phyloP scores from a whole-genome alignment of 2,329 filamentous ascomycete species.

The Didymella sp. region DNA sequence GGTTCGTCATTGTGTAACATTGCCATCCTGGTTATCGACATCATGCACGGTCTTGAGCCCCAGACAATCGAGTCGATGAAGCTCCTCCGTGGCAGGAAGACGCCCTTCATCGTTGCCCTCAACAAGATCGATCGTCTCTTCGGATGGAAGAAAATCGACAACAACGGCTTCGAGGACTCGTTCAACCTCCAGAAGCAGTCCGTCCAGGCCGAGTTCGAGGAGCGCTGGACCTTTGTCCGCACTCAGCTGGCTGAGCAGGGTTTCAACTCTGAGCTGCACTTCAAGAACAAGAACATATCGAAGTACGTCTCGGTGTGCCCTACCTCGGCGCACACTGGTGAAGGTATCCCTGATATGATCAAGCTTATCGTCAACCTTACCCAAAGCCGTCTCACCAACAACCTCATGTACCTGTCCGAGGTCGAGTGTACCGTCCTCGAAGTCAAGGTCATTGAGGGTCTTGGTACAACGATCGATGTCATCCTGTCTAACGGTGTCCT shows the following conservation, averaged over 20 bases:
- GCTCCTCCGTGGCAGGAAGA: conserved; percentile 89
- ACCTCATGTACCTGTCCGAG: conserved; percentile 97
- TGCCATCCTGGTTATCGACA: conserved; percentile 97
- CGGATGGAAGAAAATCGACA: conserved; percentile 97
- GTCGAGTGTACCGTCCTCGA: conserved; percentile 97
- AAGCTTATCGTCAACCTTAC: conserved; percentile 92
- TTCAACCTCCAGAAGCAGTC: conserved; percentile 88
- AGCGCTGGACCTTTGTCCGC: conserved; percentile 89
- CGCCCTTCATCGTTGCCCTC: conserved; percentile 96
- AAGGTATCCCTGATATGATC: conserved; percentile 98
- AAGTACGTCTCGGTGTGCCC: conserved; percentile 94
- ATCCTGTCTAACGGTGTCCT: conserved; percentile 95
- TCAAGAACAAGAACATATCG: conserved; percentile 97
- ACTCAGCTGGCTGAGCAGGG: conserved; percentile 93
- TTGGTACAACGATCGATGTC: conserved; percentile 98
- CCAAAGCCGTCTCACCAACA: conserved; percentile 96
- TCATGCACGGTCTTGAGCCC: conserved; percentile 98
- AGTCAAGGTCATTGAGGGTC: conserved; percentile 98
- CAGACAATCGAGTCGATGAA: conserved; percentile 98
- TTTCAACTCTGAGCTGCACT: conserved; percentile 97
- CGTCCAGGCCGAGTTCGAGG: conserved; percentile 92
- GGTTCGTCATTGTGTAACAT: conserved; percentile 99
- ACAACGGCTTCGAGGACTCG: conserved; percentile 97
- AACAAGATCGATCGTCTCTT: conserved; percentile 99
- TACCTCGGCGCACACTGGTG: conserved; percentile 97